Percentiles rank a stretch among this genome's conserved stretches.
phyloP scores from a whole-genome alignment of 2,329 filamentous ascomycete genomes.

The Calonectria pseudoreteaudii region DNA sequence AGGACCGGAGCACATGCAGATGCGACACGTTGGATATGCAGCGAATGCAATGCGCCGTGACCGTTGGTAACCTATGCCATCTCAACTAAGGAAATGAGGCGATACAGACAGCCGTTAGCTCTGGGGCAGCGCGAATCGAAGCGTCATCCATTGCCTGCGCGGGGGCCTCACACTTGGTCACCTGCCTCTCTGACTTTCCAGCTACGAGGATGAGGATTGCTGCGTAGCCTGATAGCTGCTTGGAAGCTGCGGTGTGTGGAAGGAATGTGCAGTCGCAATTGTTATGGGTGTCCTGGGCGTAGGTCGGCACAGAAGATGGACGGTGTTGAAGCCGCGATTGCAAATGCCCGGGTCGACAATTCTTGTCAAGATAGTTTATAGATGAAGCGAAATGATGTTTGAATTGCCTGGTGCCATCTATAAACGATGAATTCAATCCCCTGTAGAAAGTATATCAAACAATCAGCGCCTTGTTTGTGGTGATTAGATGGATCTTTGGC shows the following conservation, averaged over 20 bases:
- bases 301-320: too few relatives aligned
- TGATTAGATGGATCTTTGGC: background rate
- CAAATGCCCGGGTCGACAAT: background rate
- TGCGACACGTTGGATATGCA: constrained; percentile 10
- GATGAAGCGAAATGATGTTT: too few relatives aligned
- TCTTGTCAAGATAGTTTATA: background rate
- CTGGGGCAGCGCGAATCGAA: background rate
- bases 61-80: background rate
- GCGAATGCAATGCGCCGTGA: background rate
- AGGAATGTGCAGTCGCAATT: background rate
- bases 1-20: constrained; percentile 3
- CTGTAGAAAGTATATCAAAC: background rate
- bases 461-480: background rate
- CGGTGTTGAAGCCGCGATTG: background rate
- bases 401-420: background rate
- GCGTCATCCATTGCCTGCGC: background rate
- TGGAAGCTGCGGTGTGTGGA: background rate
- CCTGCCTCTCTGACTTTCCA: background rate
- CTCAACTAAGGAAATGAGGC: background rate
- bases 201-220: background rate
- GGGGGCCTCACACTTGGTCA: constrained; percentile 2
- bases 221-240: background rate
- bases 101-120: background rate
- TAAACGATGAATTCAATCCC: background rate
- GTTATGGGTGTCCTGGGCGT: background rate